Percentiles rank a stretch among this genome's conserved stretches.
phyloP scores from a whole-genome alignment of 495 filamentous ascomycete genomes.

The Polyplosphaeria fusca region DNA sequence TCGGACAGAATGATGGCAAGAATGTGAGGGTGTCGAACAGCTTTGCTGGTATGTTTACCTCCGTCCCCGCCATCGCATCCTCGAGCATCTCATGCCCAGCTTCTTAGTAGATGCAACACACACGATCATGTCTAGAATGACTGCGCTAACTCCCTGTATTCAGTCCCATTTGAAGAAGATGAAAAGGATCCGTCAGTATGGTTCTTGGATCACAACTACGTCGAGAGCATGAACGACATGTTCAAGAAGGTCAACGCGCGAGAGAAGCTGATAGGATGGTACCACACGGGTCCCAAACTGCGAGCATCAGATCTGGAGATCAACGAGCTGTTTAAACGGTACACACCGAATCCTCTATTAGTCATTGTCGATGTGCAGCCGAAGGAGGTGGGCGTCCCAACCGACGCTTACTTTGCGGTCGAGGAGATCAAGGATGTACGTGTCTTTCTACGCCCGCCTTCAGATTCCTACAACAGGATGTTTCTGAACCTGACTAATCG shows the following conservation, averaged over 20 bases:
- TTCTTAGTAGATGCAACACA: no score
- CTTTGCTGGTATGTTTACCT: conserved; percentile 73
- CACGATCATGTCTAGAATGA: no score
- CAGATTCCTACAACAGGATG: no score
- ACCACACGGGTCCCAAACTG: conserved; percentile 96
- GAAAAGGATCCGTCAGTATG: conserved; percentile 97
- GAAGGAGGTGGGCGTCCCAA: conserved; percentile 96
- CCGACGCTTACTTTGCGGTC: conserved; percentile 98
- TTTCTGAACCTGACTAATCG: no score
- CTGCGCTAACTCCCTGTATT: no score
- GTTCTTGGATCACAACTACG: conserved; percentile 99
- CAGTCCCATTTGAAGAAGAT: conserved; percentile 98
- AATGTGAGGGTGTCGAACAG: conserved; percentile 98
- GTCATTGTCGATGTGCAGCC: conserved; percentile 99
- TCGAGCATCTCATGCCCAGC: no score
- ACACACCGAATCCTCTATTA: conserved; percentile 91
- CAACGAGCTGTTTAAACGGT: conserved; percentile 99
- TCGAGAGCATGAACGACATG: conserved; percentile 99
- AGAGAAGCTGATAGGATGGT: conserved; percentile 99
- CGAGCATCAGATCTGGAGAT: conserved; percentile 97
- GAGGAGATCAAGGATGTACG: conserved; percentile 99
- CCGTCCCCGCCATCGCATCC: neutral
- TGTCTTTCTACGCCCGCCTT: conserved; percentile 25
- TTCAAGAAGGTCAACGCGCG: conserved; percentile 99
- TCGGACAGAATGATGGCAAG: conserved; percentile 93